Base-by-base conservation (phyloP, 2,329 filamentous ascomycete genomes). In the Penicillium carneum region DNA sequence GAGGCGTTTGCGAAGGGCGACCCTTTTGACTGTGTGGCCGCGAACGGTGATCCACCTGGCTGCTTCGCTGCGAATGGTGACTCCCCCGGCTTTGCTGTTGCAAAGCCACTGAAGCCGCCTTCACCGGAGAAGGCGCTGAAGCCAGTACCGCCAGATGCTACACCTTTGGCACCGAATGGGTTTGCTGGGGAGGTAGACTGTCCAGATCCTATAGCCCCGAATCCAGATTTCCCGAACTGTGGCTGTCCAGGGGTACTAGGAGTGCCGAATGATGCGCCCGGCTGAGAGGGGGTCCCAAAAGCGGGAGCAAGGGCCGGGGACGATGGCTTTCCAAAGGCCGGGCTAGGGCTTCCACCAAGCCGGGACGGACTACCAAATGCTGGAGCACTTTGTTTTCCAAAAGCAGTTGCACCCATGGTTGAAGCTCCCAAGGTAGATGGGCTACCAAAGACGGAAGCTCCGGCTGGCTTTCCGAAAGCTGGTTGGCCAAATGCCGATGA, bases 231-330 rank as follows among this genome's bases (percentile, higher is more conserved):
- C n/a, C 77, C 76, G 59, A 79, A 77, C 34, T 72, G 65, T 2
- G 74, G 57, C 47, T 72, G 71, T 33, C 74, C 76, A 20, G 78
- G 59, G 26, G 71, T 63, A 59, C 74, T 76, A 31, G 76, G 64
- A 33, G 72, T 67, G 48, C 79, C 78, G 70, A 81, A 80, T 10
- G 69, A 49, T 23, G 57, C 53, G 8, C 68, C 68, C 14, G 60
- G 63, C 41, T 72, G 64, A 34, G 75, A 74, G 1, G 77, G 66
- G 0, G 71, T 66, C 43, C 74, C 79, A 66, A 82, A 80, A 3
- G 72, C 65, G 31, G 74, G 67, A 6, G 71, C 67, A 34, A 73
- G 66, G 6, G 68, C 69, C 18, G 71, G 68, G 52, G 72, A 45
- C 9, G 74, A 72, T 33, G 76, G 70, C 26, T 71, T 65, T 26